A percentile compares a stretch with the other conserved stretches of the same genome.
These are phyloP conservation scores for Cladosporium sp. DNA, from an alignment of 2,329 filamentous ascomycete species.

Conservation along the genomic window DNA sequence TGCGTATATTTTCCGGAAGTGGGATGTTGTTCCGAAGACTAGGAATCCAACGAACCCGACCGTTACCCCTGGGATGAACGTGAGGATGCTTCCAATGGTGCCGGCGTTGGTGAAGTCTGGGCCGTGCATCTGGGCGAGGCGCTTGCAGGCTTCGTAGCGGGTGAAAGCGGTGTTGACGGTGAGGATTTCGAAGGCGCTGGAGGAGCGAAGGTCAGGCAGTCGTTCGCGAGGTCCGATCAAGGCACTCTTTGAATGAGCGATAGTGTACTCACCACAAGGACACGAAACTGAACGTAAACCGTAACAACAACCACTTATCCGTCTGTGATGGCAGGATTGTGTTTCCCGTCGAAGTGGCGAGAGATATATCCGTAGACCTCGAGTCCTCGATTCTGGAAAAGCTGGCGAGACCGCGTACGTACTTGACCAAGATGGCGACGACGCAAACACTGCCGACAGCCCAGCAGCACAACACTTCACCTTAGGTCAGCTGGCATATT, in stretches of 20 bases:
- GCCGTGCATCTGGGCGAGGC: neutral
- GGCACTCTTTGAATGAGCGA: no score
- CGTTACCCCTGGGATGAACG: slow-evolving; percentile 17
- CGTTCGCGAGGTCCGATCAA: no score
- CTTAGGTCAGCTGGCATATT: no score
- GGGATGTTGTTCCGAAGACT: slow-evolving; percentile 19
- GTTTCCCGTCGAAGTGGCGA: neutral
- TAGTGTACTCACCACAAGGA: slow-evolving; percentile 12
- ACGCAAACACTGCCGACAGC: slow-evolving; percentile 17
- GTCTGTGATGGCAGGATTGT: neutral
- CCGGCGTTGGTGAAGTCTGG: slow-evolving; percentile 16
- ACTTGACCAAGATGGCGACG: slow-evolving; percentile 18
- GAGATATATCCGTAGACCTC: neutral
- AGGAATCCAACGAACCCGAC: slow-evolving; percentile 16
- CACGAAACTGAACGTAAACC: slow-evolving; percentile 18
- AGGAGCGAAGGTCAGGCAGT: neutral
- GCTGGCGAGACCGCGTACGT: slow-evolving; percentile 13
- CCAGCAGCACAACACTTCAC: slow-evolving; percentile 17
- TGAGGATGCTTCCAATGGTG: slow-evolving; percentile 13
- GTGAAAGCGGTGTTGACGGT: slow-evolving; percentile 16
- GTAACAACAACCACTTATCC: slow-evolving; percentile 17
- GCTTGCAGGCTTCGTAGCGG: slow-evolving; percentile 5
- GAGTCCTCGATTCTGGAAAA: slow-evolving; percentile 10
- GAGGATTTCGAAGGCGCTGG: slow-evolving; percentile 15
- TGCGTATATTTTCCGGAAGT: slow-evolving; percentile 14